phyloP scores from a whole-genome alignment of 371 early-diverging fungal species.

The Parasitella parasitica region DNA sequence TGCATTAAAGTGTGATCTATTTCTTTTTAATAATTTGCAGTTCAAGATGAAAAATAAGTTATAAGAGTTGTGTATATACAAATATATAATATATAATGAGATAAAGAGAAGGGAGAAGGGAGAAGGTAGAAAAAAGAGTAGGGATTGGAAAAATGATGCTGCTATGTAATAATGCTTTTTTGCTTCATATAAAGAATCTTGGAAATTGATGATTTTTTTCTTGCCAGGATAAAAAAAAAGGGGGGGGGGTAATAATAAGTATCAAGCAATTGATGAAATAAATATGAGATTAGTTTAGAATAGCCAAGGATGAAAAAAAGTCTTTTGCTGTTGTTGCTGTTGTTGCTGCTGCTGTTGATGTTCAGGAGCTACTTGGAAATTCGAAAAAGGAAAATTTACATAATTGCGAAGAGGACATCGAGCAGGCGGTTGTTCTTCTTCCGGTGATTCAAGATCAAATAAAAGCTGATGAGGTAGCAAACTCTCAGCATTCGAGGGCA shows the following conservation, averaged over 20 bases:
- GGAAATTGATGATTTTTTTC: background rate
- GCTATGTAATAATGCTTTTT: background rate
- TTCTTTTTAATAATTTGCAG: background rate
- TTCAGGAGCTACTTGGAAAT: constrained; percentile 6
- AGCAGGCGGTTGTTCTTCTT: constrained; percentile 13
- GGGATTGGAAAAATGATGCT: background rate
- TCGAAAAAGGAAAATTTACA: constrained; percentile 17
- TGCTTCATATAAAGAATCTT: background rate
- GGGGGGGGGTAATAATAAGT: too few species aligned
- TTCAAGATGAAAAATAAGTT: constrained; percentile 4
- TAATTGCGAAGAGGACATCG: constrained; percentile 25
- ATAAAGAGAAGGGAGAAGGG: constrained; percentile 2
- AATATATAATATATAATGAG: constrained; percentile 4
- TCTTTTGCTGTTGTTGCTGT: constrained; percentile 2
- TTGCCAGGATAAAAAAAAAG: background rate
- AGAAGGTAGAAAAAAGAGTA: background rate
- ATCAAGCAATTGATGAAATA: background rate
- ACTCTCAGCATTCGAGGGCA: constrained; percentile 35
- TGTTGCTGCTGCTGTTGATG: constrained; percentile 1
- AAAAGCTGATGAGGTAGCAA: constrained; percentile 37
- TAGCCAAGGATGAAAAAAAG: constrained; percentile 27
- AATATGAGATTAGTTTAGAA: constrained; percentile 12
- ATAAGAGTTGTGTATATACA: constrained; percentile 4
- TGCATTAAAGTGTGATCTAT: background rate
- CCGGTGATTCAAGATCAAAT: constrained; percentile 27